A percentile compares a stretch with the other conserved stretches of the same genome.
phyloP scores from a whole-genome alignment of 768 basidiomycete species.

The Lentinula sp. region DNA sequence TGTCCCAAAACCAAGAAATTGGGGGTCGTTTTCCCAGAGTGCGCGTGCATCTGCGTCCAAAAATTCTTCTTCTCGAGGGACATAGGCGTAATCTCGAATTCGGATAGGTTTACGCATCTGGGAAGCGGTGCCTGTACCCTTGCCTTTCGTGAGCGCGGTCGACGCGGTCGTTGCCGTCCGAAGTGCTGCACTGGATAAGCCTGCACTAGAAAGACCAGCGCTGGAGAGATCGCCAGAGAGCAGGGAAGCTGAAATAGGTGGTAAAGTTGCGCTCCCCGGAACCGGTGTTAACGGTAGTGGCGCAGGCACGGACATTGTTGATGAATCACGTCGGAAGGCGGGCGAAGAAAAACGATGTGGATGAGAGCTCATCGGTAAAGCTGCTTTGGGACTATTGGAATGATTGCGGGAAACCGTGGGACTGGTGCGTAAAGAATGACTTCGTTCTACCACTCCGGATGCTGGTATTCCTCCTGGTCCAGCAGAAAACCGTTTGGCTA shows the following conservation, averaged over 20 bases:
- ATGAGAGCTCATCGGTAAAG: not conserved
- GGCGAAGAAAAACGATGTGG: slow-evolving; percentile 2
- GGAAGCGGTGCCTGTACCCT: not conserved
- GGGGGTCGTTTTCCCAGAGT: not conserved
- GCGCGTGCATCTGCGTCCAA: not conserved
- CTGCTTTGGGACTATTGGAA: not conserved
- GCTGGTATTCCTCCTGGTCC: not conserved
- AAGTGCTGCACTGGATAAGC: not conserved
- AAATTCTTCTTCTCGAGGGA: not conserved
- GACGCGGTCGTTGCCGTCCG: not conserved
- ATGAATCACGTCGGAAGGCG: slow-evolving; percentile 1
- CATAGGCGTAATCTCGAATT: not conserved
- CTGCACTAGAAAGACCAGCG: not conserved
- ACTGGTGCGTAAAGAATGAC: not conserved
- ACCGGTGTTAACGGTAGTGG: not conserved
- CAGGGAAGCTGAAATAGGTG: not conserved
- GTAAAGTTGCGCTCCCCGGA: not conserved
- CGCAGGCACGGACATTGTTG: not conserved
- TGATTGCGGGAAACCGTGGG: not conserved
- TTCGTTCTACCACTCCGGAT: not conserved
- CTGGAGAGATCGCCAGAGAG: not conserved
- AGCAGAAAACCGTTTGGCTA: not conserved
- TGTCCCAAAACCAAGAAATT: not conserved
- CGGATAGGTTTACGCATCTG: not conserved
- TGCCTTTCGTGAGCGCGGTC: not conserved